phyloP scores from a whole-genome alignment of 495 filamentous ascomycete genomes.

The Penicillium tannophilum region DNA sequence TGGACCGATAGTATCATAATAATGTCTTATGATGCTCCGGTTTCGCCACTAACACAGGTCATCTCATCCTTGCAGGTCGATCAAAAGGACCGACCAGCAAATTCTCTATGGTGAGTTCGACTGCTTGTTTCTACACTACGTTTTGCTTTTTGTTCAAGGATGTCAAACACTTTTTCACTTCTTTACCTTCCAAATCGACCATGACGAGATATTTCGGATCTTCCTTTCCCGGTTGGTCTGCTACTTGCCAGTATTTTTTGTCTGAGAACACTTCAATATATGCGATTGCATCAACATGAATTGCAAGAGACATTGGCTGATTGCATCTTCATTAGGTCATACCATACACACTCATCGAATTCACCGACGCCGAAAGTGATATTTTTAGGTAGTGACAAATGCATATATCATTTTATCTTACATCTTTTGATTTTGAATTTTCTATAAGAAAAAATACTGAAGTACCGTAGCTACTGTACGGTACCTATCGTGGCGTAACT shows the following conservation, averaged over 20 bases:
- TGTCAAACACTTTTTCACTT: constrained; percentile 84
- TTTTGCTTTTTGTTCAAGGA: constrained; percentile 57
- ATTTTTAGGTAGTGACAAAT: not conserved
- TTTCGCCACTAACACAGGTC: constrained; percentile 27
- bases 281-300: constrained; percentile 10
- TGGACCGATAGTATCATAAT: constrained; percentile 9
- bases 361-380: not conserved
- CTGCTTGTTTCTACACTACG: constrained; percentile 22
- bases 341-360: not conserved
- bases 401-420: not conserved
- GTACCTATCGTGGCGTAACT: not conserved
- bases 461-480: not conserved
- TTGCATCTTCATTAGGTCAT: constrained; percentile 2
- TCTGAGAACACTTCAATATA: constrained; percentile 62
- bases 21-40: constrained; percentile 16
- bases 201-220: constrained; percentile 81
- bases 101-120: constrained; percentile 9
- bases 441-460: not conserved
- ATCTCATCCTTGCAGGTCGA: constrained; percentile 19
- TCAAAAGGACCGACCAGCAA: not conserved
- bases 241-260: constrained; percentile 98
- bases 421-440: not conserved
- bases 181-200: constrained; percentile 94
- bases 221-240: constrained; percentile 72
- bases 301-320: constrained; percentile 23